Base-by-base conservation (phyloP, 2,329 filamentous ascomycete species). In the Pseudopithomyces chartarum region DNA sequence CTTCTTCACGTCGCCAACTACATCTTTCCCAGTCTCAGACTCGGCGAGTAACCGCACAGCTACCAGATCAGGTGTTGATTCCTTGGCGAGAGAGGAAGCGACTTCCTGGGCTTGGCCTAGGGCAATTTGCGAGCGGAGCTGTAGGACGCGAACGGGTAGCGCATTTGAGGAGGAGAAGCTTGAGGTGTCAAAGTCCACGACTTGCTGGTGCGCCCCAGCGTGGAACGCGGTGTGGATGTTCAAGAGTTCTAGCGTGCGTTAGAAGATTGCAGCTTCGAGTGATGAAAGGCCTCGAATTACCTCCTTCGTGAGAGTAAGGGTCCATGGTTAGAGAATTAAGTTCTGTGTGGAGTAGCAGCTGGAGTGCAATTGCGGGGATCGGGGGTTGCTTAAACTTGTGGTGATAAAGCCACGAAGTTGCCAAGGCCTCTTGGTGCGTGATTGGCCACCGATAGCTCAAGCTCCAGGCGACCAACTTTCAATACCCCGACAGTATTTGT, bases 161-260 rank as follows among this genome's bases (percentile, higher is more conserved):
- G 83, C 82, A 79, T 97, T 97, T 69, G 90, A 87, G 61, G 87
- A 66, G 43, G 91, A 95, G 71, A 98, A 89, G 57, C 87, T 82
- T 6, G 89, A 87, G 42, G 87, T 89, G 77, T 96, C 90, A 79
- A 92, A 96, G 80, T 95, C 89, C 77, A 96, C 78, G 62, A 96
- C 93, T 72, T 89, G 84, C 72, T 91, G 85, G 83, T 91, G 97
- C 82, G 96, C 93, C 73, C 91, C 92, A 76, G 86, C 84, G 77
- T 87, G 82, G 79, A 87, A 87, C 73, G 85, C 84, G 69, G 83
- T 87, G 79, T 87, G 84, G 72, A 88, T 85, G 80, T 86, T 87
- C 71, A 87, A 82, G 68, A 88, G 85, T 77, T 88, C 86, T 86
- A 69, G 53, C 11, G 20, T 23, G 48, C 23, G 54, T 67, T 63